Percentiles rank a stretch among this genome's conserved stretches.
These are phyloP conservation scores for Immersiporthe knoxdaviesiana DNA, from an alignment of 2,329 filamentous ascomycete genomes.

Conservation along the genomic window DNA sequence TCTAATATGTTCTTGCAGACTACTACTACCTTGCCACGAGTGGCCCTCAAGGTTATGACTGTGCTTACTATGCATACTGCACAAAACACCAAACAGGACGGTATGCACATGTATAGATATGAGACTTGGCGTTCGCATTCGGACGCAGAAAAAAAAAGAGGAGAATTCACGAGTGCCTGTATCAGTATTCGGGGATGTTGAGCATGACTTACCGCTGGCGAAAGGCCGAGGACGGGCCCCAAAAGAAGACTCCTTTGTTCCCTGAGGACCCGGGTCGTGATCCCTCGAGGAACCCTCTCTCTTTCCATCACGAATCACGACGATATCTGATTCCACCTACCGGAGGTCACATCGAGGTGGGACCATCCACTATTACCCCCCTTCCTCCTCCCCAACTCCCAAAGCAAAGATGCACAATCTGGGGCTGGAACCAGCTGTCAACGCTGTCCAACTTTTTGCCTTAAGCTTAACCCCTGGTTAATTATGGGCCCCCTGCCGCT, in stretches of 20 bases:
- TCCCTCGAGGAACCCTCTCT: neutral
- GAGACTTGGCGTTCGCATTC: neutral
- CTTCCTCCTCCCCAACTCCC: too few relatives aligned
- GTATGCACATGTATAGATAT: too few relatives aligned
- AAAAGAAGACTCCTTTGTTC: neutral
- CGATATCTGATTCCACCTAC: slow-evolving; percentile 6
- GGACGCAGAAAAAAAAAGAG: too few relatives aligned
- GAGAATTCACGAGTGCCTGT: neutral
- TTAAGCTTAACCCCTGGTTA: slow-evolving; percentile 12
- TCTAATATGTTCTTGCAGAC: neutral
- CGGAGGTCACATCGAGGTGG: neutral
- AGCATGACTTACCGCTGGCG: neutral
- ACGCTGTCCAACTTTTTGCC: neutral
- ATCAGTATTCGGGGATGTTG: neutral
- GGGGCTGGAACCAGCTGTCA: slow-evolving; percentile 2
- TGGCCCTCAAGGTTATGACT: too few relatives aligned
- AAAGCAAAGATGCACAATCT: neutral
- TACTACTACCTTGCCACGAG: neutral
- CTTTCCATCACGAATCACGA: neutral
- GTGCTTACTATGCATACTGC: too few relatives aligned
- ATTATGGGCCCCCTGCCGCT: neutral
- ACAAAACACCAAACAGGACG: too few relatives aligned
- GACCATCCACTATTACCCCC: neutral
- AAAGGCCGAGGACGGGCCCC: neutral
- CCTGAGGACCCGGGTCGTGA: neutral